Evolutionary conservation across 1,284 basidiomycete species (phyloP), one percentile per base, ranked within the genome.

Genomic region (Kwoniella shivajii): DNA sequence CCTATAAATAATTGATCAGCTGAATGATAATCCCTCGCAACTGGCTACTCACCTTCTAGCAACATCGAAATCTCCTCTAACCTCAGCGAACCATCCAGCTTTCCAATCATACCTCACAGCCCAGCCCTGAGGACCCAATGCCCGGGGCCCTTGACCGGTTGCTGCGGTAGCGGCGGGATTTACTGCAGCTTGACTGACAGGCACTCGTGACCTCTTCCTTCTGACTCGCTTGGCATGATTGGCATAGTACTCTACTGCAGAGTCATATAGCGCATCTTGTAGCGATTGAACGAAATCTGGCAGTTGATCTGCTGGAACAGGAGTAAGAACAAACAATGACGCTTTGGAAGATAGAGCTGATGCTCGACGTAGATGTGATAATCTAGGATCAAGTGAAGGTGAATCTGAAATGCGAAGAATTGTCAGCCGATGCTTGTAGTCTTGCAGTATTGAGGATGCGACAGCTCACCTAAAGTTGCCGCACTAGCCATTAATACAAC

Each of bases 71-170:
- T 98, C 94, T 18, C 90, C 87, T 52, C 92, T 80, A 66, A 97
- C 89, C 77, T 99, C 95, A 0, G 94, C 92, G 75, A 98, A 97
- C 63, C 90, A 89, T 0, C 88, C 95, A 81, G 95, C 88, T 79
- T 98, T 99, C 81, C 92, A 98, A 74, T 96, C 92, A 70, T 95
- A 94, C 20, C 95, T 82, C n/a, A 95, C 90, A 0, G 87, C 89
- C 93, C 95, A 98, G 0, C 95, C 94, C 74, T 92, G 88, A 0
- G 88, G 83, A 16, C 88, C 81, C 6, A 98, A 77, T 1, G 87
- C 85, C 24, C 87, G 55, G 34, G 65, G 45, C 9, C 42, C 51
- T 27, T 29, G n/a, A 29, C 63, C 50, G 49, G 52, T 16, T 34
- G 54, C 30, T 50, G 56, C 43, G 20, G 82, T 75, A 50, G 81